phyloP scores from a whole-genome alignment of 116 monocot species.

The Zostera marina region DNA sequence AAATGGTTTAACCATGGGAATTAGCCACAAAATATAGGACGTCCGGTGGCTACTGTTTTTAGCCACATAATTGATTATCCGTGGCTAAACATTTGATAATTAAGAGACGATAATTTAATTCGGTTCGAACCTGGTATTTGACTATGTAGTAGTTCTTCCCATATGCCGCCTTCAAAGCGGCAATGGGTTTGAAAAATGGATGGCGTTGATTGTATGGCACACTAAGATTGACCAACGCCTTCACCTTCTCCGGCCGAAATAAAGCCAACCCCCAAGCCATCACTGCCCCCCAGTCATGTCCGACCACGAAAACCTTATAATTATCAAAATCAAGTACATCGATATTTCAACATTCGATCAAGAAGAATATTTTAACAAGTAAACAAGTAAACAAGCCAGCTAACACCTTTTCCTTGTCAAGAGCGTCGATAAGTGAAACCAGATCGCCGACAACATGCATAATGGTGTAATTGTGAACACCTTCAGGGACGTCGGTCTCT shows the following conservation, averaged over 20 bases:
- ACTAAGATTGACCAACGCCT: slow-evolving; percentile 56
- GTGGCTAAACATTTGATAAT: no score
- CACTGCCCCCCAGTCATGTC: slow-evolving; percentile 17
- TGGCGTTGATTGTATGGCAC: slow-evolving; percentile 26
- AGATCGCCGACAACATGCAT: slow-evolving; percentile 23
- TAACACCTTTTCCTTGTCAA: slow-evolving; percentile 17
- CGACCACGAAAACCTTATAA: slow-evolving; percentile 25
- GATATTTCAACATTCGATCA: no score
- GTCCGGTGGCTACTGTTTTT: no score
- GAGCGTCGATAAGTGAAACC: slow-evolving; percentile 18
- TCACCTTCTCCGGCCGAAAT: slow-evolving; percentile 17
- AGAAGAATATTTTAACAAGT: no score
- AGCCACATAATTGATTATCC: no score
- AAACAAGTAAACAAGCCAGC: no score
- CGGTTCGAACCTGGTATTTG: slow-evolving; percentile 34
- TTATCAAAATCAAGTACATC: no score
- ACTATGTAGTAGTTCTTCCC: slow-evolving; percentile 59
- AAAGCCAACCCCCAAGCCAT: slow-evolving; percentile 13
- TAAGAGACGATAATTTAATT: no score
- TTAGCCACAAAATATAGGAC: no score
- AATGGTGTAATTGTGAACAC: slow-evolving; percentile 7
- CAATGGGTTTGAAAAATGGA: slow-evolving; percentile 20
- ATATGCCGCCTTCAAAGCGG: slow-evolving; percentile 15
- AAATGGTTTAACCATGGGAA: no score
- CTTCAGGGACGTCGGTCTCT: slow-evolving; percentile 13